Percentiles rank a stretch among this genome's conserved stretches.
phyloP scores from a whole-genome alignment of 345 rosid species.

The Populus tremula region DNA sequence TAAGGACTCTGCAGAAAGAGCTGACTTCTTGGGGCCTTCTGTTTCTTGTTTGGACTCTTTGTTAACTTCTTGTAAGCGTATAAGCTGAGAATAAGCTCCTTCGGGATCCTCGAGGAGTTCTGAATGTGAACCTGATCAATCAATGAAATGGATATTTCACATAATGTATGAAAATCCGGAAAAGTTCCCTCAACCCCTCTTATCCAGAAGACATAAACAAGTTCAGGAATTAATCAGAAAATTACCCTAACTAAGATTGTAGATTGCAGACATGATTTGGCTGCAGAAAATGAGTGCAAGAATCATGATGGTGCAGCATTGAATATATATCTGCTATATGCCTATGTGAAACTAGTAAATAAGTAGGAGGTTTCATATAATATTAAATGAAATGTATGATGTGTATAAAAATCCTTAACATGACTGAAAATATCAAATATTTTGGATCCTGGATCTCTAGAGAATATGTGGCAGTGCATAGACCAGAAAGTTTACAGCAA shows the following conservation, averaged over 20 bases:
- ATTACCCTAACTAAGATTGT: background rate
- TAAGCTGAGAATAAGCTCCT: conserved; percentile 87
- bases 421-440: background rate
- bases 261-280: background rate
- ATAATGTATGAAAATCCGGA: background rate
- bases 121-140: conserved; percentile 43
- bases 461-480: background rate
- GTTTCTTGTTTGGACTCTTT: conserved; percentile 35
- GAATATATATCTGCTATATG: no score
- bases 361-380: background rate
- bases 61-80: conserved; percentile 65
- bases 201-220: background rate
- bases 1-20: conserved; percentile 8
- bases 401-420: background rate
- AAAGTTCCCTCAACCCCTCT: background rate
- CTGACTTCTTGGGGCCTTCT: conserved; percentile 30
- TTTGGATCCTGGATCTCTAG: background rate
- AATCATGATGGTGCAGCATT: background rate
- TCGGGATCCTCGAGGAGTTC: conserved; percentile 61
- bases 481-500: background rate
- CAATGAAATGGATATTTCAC: background rate
- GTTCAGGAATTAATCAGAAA: background rate
- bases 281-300: background rate
- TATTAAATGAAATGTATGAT: background rate
- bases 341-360: background rate